These are phyloP conservation scores for Eremochloa ophiuroides DNA, from an alignment of 176 grass and related monocot species.

Conservation along the genomic window DNA sequence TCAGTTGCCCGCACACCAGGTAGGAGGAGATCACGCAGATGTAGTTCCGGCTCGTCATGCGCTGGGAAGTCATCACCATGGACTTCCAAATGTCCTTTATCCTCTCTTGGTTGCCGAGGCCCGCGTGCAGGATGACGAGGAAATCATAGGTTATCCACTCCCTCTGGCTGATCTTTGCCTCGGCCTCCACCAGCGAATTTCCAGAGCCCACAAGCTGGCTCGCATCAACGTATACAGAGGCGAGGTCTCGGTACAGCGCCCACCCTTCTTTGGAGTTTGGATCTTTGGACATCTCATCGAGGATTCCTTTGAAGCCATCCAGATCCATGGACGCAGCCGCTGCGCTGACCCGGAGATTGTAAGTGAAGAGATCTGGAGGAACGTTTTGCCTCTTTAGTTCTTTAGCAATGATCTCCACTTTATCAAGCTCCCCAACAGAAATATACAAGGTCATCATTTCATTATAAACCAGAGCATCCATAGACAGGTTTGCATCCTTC, in stretches of 20 bases:
- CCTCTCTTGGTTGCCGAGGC: constrained; percentile 56
- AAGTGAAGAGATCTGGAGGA: constrained; percentile 67
- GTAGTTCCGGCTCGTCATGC: constrained; percentile 66
- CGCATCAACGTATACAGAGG: constrained; percentile 32
- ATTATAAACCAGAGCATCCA: constrained; percentile 56
- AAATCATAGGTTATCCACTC: constrained; percentile 84
- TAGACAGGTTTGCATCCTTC: constrained; percentile 42
- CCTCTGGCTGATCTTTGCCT: constrained; percentile 61
- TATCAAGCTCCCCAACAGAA: constrained; percentile 63
- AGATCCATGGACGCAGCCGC: constrained; percentile 56
- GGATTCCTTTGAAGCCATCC: constrained; percentile 42
- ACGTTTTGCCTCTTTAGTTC: constrained; percentile 57
- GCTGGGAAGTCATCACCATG: constrained; percentile 56
- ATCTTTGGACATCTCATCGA: constrained; percentile 64
- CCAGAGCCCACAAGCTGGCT: constrained; percentile 46
- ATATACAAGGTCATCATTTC: constrained; percentile 91
- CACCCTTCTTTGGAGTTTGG: constrained; percentile 62
- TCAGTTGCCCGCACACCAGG: constrained; percentile 42
- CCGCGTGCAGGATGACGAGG: constrained; percentile 54
- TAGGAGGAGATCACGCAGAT: constrained; percentile 62
- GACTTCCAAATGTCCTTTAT: constrained; percentile 83
- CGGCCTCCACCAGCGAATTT: constrained; percentile 40
- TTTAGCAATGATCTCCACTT: constrained; percentile 39
- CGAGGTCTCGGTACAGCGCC: constrained; percentile 55
- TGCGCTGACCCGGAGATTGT: constrained; percentile 78